Base-by-base conservation (phyloP, 345 rosid genomes). In the Boechera retrofracta region DNA sequence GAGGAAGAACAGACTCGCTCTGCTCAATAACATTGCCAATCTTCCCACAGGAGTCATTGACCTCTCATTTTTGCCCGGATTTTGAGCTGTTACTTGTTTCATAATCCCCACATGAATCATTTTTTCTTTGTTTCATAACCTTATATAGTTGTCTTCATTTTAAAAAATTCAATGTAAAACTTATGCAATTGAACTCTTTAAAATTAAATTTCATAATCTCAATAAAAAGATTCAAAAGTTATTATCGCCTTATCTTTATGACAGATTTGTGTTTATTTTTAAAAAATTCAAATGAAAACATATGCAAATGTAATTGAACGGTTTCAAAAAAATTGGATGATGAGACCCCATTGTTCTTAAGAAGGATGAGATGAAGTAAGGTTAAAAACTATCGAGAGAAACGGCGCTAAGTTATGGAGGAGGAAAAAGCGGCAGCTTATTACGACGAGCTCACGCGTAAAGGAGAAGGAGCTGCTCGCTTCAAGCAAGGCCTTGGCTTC, bases 401-500 rank as follows among this genome's bases (percentile, higher is more conserved):
- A n/a, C n/a, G n/a, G n/a, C n/a, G n/a, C n/a, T n/a, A 6, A 66
- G 55, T 36, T 2, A 89, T 89, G 95, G 94, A 89, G 74, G 94
- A 89, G 73, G 95, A 88, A 26, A 88, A 87, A 70, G 90, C 92
- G 16, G 92, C 90, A 6, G 95, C 92, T 10, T 89, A 88, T 86
- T 85, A 89, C 82, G 90, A 92, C 16, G 97, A 92, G 81, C 94
- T 90, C 48, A 89, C 87, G 2, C 89, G 94, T 18, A 90, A 83
- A 82, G 99, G 98, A 44, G 91, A 86, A 82, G 98, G 97, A 44
- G 98, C 99, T 49, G 99, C 99, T 32, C 84, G 96, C 9, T 94
- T 92, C 87, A 92, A 94, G 83, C 97, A 89, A 85, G 98, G 98
- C 31, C 93, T 94, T 12, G 98, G 98, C 6, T 92, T 92, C 80